A percentile compares a stretch with the other conserved stretches of the same genome.
phyloP scores from a whole-genome alignment of 2,329 filamentous ascomycete genomes.

The Aspergillus alliaceus region DNA sequence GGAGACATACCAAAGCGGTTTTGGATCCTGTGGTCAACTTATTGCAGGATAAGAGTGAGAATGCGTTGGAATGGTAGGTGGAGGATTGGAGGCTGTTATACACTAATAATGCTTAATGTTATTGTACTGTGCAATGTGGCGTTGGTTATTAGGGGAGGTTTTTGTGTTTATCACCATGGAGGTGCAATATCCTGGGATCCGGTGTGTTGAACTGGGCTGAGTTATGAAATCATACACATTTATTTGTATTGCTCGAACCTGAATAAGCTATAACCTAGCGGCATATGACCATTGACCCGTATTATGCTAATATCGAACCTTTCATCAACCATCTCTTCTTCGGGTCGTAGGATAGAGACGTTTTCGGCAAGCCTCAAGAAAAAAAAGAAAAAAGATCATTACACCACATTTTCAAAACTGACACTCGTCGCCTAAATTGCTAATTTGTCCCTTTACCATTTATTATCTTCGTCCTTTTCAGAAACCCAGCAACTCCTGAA shows the following conservation, averaged over 20 bases:
- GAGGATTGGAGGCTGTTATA: background rate
- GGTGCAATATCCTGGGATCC: background rate
- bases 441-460: no score
- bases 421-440: background rate
- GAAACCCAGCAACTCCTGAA: constrained; percentile 20
- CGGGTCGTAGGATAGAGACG: no score
- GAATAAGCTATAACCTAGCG: no score
- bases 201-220: background rate
- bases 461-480: background rate
- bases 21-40: constrained; percentile 38
- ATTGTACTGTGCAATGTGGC: background rate
- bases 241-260: no score
- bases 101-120: background rate
- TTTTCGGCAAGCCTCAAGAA: no score
- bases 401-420: no score
- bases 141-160: background rate
- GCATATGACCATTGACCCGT: no score
- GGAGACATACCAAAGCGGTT: constrained; percentile 36
- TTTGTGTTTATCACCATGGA: background rate
- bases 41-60: constrained; percentile 35
- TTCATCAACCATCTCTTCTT: no score
- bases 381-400: no score
- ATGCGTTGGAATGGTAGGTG: constrained; percentile 39
- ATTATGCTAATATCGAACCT: no score
- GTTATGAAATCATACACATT: background rate